A percentile compares a stretch with the other conserved stretches of the same genome.
Conservation (phyloP, 768 basidiomycete species). For the Russula abietina region DNA sequence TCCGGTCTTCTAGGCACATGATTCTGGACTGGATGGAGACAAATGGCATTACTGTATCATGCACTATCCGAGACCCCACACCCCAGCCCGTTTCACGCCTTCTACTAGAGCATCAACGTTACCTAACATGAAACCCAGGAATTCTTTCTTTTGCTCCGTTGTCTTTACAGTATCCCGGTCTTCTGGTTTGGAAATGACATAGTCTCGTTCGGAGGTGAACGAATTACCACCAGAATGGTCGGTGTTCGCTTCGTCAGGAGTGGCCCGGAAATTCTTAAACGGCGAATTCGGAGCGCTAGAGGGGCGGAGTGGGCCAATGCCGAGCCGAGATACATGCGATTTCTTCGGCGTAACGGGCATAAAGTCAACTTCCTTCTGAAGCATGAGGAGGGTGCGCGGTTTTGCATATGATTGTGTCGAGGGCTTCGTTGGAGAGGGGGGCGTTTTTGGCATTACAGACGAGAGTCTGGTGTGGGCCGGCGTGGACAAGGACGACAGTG, state of each 20-base stretch:
- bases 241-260: neutral
- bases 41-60: constrained; percentile 22
- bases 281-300: constrained; percentile 18
- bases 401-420: constrained; percentile 29
- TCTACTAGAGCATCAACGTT: constrained; percentile 91
- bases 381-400: constrained; percentile 54
- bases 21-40: no score
- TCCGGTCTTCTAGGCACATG: neutral
- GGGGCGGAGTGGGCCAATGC: constrained; percentile 27
- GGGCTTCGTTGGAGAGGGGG: constrained; percentile 17
- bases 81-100: constrained; percentile 77
- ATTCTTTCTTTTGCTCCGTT: constrained; percentile 77
- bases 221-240: constrained; percentile 17
- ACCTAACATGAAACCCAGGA: constrained; percentile 75
- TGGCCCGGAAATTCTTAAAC: constrained; percentile 14
- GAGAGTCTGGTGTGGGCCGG: constrained; percentile 24
- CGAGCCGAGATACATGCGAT: constrained; percentile 33
- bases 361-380: constrained; percentile 67
- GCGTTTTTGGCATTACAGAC: constrained; percentile 7
- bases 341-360: constrained; percentile 69
- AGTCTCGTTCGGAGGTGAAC: constrained; percentile 22
- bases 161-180: constrained; percentile 35
- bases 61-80: constrained; percentile 83
- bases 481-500: constrained; percentile 34
- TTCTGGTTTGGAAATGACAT: constrained; percentile 21